Percentiles rank a stretch among this genome's conserved stretches.
Conservation (phyloP, 805 yeast species). For the Candida berthetii region DNA sequence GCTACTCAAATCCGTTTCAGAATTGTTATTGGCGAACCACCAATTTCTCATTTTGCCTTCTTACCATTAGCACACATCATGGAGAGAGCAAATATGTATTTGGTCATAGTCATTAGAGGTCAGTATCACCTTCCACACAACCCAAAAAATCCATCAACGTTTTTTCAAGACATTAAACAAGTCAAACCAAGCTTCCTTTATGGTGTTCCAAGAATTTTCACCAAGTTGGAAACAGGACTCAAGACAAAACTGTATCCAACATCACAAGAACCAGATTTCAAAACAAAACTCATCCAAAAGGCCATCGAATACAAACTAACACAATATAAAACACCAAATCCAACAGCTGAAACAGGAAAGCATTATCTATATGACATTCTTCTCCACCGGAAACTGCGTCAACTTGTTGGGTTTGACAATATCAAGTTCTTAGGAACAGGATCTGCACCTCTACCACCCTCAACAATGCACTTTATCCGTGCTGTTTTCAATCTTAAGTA, state of each 20-base stretch:
- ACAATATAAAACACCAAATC: not conserved
- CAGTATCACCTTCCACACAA: constrained; percentile 39
- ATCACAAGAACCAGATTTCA: constrained; percentile 3
- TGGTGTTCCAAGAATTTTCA: constrained; percentile 50
- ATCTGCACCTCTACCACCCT: constrained; percentile 55
- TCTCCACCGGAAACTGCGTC: constrained; percentile 23
- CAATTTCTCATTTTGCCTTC: constrained; percentile 30
- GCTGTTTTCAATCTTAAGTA: constrained; percentile 42
- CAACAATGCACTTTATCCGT: constrained; percentile 46
- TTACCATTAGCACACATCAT: constrained; percentile 55
- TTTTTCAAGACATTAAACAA: constrained; percentile 41
- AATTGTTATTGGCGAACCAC: constrained; percentile 18
- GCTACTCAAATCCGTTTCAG: not conserved
- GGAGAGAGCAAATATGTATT: constrained; percentile 40
- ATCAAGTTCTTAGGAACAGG: constrained; percentile 31
- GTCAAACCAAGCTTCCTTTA: constrained; percentile 39
- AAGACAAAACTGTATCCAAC: constrained; percentile 29
- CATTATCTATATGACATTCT: constrained; percentile 25
- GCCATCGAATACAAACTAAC: not conserved
- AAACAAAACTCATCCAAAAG: constrained; percentile 1
- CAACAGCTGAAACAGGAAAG: constrained; percentile 6
- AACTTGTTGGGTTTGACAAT: constrained; percentile 31
- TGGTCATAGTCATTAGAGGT: constrained; percentile 29
- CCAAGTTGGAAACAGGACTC: constrained; percentile 43
- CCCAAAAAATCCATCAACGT: constrained; percentile 29